phyloP scores from a whole-genome alignment of 148 eudicot species.

The Vaccinium darrowii region DNA sequence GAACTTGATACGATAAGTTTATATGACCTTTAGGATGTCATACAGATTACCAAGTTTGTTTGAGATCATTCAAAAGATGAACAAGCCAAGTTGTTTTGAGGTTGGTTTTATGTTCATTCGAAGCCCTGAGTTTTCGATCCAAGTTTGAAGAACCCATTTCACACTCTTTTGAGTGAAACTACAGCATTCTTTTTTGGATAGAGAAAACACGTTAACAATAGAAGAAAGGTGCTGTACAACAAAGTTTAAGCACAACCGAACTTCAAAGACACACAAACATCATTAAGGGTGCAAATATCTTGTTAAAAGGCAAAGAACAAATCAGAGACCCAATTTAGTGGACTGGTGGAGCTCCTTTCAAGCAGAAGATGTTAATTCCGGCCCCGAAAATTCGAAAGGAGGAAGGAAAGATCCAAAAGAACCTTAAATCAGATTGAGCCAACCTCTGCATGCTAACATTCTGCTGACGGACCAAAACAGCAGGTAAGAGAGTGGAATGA shows the following conservation, averaged over 20 bases:
- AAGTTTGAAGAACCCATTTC: not conserved
- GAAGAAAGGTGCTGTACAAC: not conserved
- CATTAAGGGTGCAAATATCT: not conserved
- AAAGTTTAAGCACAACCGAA: not conserved
- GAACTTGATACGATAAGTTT: not conserved
- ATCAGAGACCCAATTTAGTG: not conserved
- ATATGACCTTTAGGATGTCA: not conserved
- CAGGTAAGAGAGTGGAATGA: not conserved
- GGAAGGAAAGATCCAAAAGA: slow-evolving; percentile 4
- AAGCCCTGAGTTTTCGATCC: not conserved
- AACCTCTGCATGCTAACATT: not conserved
- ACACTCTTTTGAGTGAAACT: not conserved
- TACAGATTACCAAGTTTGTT: not conserved
- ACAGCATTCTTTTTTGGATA: not conserved
- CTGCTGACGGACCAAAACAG: not conserved
- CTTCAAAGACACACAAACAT: not conserved
- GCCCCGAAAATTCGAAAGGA: not conserved
- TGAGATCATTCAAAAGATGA: not conserved
- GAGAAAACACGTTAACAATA: not conserved
- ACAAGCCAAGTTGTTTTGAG: not conserved
- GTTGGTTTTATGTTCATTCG: not conserved
- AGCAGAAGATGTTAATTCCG: not conserved
- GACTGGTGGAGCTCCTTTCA: not conserved
- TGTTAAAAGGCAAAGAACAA: not conserved
- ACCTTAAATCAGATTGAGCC: not conserved